Conservation (phyloP, 2,329 filamentous ascomycete genomes). For the Ramichloridium luteum region DNA sequence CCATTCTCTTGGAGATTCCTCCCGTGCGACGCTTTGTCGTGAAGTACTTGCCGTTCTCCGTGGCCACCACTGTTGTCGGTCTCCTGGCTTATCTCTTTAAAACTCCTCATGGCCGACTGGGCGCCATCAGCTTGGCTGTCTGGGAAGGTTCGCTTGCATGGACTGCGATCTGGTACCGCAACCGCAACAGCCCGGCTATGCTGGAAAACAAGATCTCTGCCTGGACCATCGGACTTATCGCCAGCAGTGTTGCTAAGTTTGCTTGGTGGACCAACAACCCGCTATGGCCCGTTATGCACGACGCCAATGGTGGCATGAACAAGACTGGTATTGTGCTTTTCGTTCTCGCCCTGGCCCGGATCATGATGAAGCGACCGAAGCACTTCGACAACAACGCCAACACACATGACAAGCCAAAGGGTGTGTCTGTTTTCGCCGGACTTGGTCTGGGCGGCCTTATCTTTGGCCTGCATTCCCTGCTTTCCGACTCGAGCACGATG, state of each 20-base stretch:
- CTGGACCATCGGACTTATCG: slow-evolving; percentile 67
- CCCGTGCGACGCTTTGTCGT: slow-evolving; percentile 56
- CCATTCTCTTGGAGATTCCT: slow-evolving; percentile 61
- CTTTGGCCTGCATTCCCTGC: slow-evolving; percentile 80
- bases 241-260: slow-evolving; percentile 83
- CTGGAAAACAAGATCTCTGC: slow-evolving; percentile 74
- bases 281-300: slow-evolving; percentile 89
- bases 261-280: slow-evolving; percentile 92
- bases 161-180: slow-evolving; percentile 68
- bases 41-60: slow-evolving; percentile 48
- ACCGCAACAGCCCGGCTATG: slow-evolving; percentile 58
- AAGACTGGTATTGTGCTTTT: slow-evolving; percentile 67
- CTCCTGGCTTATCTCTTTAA: slow-evolving; percentile 67
- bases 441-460: slow-evolving; percentile 72
- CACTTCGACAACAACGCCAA: slow-evolving; percentile 35
- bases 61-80: slow-evolving; percentile 66
- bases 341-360: slow-evolving; percentile 60
- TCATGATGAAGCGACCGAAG: slow-evolving; percentile 52
- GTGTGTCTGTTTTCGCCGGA: slow-evolving; percentile 59
- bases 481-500: slow-evolving; percentile 98
- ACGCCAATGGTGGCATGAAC: slow-evolving; percentile 84
- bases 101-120: slow-evolving; percentile 62
- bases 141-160: slow-evolving; percentile 71
- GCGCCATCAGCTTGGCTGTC: slow-evolving; percentile 69
- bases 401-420: slow-evolving; percentile 43